phyloP scores from a whole-genome alignment of 2,329 filamentous ascomycete species.

The Fusarium avenaceum region DNA sequence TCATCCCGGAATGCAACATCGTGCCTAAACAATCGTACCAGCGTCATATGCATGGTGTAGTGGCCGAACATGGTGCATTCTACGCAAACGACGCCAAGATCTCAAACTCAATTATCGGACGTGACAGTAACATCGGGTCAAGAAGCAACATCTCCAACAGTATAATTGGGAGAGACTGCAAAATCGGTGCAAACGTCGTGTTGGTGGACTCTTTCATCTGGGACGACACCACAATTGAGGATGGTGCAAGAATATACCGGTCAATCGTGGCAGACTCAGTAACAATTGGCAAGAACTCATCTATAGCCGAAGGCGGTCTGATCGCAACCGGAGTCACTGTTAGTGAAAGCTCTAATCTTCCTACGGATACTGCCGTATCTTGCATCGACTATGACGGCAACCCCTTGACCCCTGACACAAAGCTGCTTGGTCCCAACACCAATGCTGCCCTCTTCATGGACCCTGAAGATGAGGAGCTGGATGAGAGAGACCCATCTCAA shows the following conservation, averaged over 20 bases:
- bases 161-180: slow-evolving; percentile 86
- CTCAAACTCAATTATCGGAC: slow-evolving; percentile 80
- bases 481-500: slow-evolving; percentile 62
- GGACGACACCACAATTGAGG: slow-evolving; percentile 84
- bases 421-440: slow-evolving; percentile 63
- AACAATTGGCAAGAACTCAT: slow-evolving; percentile 77
- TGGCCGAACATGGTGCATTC: slow-evolving; percentile 82
- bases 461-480: slow-evolving; percentile 64
- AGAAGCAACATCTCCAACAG: slow-evolving; percentile 79
- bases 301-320: slow-evolving; percentile 78
- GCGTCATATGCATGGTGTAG: slow-evolving; percentile 76
- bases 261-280: slow-evolving; percentile 83
- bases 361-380: slow-evolving; percentile 53
- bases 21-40: slow-evolving; percentile 82
- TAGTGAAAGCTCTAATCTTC: slow-evolving; percentile 68
- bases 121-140: slow-evolving; percentile 80
- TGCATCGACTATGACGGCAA: slow-evolving; percentile 55
- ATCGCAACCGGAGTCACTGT: slow-evolving; percentile 84
- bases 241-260: slow-evolving; percentile 77
- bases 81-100: slow-evolving; percentile 80
- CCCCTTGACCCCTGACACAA: slow-evolving; percentile 57
- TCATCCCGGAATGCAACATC: slow-evolving; percentile 91
- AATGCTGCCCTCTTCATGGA: slow-evolving; percentile 65
- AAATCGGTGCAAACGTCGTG: slow-evolving; percentile 85
- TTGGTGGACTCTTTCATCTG: slow-evolving; percentile 88